Evolutionary conservation across 129 eudicot genomes (phyloP).

Genomic region (Dittrichia graveolens): DNA sequence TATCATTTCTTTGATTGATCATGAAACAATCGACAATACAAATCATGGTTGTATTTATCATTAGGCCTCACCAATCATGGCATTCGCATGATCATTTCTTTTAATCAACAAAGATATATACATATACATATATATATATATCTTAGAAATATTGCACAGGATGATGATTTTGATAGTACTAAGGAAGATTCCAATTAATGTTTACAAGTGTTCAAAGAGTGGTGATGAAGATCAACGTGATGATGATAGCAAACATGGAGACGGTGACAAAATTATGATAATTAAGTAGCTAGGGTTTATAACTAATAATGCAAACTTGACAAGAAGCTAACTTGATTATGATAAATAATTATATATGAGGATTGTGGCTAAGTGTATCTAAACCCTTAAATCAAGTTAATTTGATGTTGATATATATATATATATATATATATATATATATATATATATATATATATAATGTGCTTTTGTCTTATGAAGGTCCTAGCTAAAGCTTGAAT

Average conservation of each 20-base stretch:
- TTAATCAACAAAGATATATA: constrained; percentile 2
- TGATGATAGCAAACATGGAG: not conserved
- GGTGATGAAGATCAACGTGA: constrained; percentile 8
- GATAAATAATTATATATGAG: not conserved
- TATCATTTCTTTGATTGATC: constrained; percentile 26
- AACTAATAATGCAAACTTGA: constrained; percentile 18
- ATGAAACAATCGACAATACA: constrained; percentile 26
- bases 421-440: too few species aligned
- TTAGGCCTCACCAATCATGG: constrained; percentile 17
- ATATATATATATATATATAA: too few species aligned
- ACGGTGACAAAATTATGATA: not conserved
- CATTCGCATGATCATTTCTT: constrained; percentile 17
- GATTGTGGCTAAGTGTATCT: not conserved
- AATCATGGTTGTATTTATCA: constrained; percentile 13
- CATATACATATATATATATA: too few species aligned
- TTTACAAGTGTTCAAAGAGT: constrained; percentile 5
- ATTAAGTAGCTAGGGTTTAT: not conserved
- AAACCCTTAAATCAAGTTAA: not conserved
- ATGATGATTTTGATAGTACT: constrained; percentile 8
- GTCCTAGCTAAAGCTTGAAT: constrained; percentile 13
- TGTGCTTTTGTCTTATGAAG: constrained; percentile 21
- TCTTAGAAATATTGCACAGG: not conserved
- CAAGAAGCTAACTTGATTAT: not conserved
- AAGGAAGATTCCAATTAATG: not conserved
- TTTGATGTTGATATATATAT: too few species aligned